Percentiles rank a stretch among this genome's conserved stretches.
These are phyloP conservation scores for Mortierella sp. DNA, from an alignment of 371 early-diverging fungal species.

Conservation along the genomic window DNA sequence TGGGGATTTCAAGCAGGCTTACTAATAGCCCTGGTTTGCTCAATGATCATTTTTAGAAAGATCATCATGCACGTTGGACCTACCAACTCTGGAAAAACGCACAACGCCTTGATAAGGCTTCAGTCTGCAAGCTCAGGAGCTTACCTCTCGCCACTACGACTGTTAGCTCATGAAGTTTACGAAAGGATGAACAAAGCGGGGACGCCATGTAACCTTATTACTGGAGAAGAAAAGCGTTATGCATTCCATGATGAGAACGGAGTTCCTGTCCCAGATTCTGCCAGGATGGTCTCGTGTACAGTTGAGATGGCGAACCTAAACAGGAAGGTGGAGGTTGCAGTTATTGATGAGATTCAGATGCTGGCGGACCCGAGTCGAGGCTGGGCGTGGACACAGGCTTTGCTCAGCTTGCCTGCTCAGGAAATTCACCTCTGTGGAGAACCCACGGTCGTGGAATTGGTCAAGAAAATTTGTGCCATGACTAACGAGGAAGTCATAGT, in stretches of 20 bases:
- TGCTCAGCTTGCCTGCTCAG: constrained; percentile 84
- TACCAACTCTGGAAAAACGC: constrained; percentile 97
- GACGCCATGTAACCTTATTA: constrained; percentile 85
- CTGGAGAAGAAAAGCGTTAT: constrained; percentile 92
- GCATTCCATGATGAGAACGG: constrained; percentile 49
- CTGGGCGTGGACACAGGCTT: constrained; percentile 96
- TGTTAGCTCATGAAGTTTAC: constrained; percentile 95
- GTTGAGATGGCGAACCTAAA: constrained; percentile 90
- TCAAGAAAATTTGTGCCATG: constrained; percentile 77
- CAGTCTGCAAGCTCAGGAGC: constrained; percentile 76
- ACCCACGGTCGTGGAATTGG: constrained; percentile 84
- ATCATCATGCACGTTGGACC: constrained; percentile 97
- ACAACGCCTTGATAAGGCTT: constrained; percentile 85
- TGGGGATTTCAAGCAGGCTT: not conserved
- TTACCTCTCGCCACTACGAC: constrained; percentile 93
- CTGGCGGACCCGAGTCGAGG: constrained; percentile 89
- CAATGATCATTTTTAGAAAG: constrained; percentile 64
- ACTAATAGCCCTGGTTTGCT: not conserved
- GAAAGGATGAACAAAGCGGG: constrained; percentile 83
- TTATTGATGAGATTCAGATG: constrained; percentile 98
- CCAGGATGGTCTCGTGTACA: constrained; percentile 79
- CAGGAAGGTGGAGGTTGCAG: constrained; percentile 84
- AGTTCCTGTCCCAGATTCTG: constrained; percentile 36
- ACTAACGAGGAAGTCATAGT: constrained; percentile 87
- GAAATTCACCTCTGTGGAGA: constrained; percentile 97